These are phyloP conservation scores for Clarireedia homoeocarpa DNA, from an alignment of 2,329 filamentous ascomycete genomes.

Conservation along the genomic window DNA sequence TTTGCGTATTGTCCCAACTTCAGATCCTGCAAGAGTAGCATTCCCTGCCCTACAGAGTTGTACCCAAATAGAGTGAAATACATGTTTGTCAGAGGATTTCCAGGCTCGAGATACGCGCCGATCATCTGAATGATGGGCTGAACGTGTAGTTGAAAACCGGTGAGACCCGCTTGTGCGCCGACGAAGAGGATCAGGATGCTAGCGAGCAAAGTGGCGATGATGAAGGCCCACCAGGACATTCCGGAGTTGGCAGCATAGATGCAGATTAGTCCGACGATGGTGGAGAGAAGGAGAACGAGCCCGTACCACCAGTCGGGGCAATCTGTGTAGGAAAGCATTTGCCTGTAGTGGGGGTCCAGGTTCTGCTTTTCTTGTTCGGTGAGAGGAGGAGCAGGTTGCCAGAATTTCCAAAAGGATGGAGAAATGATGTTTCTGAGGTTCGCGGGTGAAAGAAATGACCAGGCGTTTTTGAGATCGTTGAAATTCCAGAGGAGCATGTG, in stretches of 20 bases:
- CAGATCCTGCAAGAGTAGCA: slow-evolving; percentile 39
- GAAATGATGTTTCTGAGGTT: slow-evolving; percentile 10
- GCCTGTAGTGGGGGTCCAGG: slow-evolving; percentile 35
- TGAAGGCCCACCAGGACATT: slow-evolving; percentile 22
- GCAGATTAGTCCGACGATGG: slow-evolving; percentile 31
- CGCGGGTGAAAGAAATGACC: slow-evolving; percentile 19
- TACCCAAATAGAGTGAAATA: slow-evolving; percentile 66
- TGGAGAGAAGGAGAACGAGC: slow-evolving; percentile 35
- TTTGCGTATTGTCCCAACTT: slow-evolving; percentile 44
- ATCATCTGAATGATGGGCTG: slow-evolving; percentile 42
- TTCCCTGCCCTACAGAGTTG: slow-evolving; percentile 37
- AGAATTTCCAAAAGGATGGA: slow-evolving; percentile 22
- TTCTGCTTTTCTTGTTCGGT: neutral
- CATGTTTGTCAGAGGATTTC: slow-evolving; percentile 60
- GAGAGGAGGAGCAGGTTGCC: slow-evolving; percentile 9
- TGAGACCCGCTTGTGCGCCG: slow-evolving; percentile 34
- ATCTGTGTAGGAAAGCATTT: slow-evolving; percentile 41
- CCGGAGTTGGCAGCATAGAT: slow-evolving; percentile 52
- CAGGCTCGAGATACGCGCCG: slow-evolving; percentile 39
- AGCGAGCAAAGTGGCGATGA: slow-evolving; percentile 23
- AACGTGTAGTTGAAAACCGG: slow-evolving; percentile 38
- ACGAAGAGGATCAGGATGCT: slow-evolving; percentile 22
- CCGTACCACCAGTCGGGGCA: slow-evolving; percentile 54
- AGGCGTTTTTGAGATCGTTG: slow-evolving; percentile 33
- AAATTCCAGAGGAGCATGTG: slow-evolving; percentile 36